Evolutionary conservation across 1,139 yeast genomes (phyloP).

Genomic region (Sugiyamaella neomexicana): DNA sequence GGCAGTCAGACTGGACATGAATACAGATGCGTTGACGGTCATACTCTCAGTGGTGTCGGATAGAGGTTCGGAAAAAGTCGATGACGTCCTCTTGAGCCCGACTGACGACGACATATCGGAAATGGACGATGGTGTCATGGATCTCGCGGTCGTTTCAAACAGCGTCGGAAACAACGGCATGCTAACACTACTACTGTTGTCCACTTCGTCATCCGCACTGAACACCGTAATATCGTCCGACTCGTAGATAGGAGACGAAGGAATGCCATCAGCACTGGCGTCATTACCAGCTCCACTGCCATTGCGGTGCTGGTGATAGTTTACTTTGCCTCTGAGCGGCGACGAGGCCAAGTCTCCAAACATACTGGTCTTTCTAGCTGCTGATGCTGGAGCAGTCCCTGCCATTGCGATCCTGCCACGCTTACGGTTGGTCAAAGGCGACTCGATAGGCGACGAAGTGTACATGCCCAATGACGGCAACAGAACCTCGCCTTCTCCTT

Average conservation of each 20-base stretch:
- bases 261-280: conserved; percentile 1
- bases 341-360: conserved; percentile 20
- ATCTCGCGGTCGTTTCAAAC: conserved; percentile 10
- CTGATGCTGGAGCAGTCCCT: neutral
- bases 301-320: conserved; percentile 6
- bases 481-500: neutral
- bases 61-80: conserved; percentile 18
- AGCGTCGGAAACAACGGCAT: conserved; percentile 3
- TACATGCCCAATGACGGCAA: conserved; percentile 26
- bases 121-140: conserved; percentile 17
- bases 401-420: neutral
- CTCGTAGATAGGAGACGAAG: conserved; percentile 16
- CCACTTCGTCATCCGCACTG: neutral
- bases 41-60: neutral
- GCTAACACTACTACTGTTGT: neutral
- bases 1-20: neutral
- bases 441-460: conserved; percentile 27
- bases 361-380: neutral
- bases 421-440: conserved; percentile 23
- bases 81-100: conserved; percentile 15
- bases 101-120: conserved; percentile 11
- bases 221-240: neutral
- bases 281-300: neutral
- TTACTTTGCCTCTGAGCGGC: conserved; percentile 15
- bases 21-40: neutral